phyloP scores from a whole-genome alignment of 2,329 filamentous ascomycete species.

The Pseudovirgaria hyperparasitica region DNA sequence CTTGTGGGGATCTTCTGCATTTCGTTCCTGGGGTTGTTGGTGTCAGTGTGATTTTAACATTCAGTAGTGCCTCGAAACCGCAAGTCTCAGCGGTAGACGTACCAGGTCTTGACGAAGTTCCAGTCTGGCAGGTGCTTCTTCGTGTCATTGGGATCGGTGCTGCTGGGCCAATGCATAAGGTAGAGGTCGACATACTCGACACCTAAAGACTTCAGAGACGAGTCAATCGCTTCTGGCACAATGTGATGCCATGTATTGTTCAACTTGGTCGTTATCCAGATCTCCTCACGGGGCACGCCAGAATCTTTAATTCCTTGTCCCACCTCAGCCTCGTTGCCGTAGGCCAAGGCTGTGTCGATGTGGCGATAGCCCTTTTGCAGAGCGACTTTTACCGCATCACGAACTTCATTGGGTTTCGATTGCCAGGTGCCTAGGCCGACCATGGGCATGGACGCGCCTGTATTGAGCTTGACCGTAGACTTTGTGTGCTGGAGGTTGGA shows the following conservation, averaged over 20 bases:
- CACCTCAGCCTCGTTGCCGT: constrained; percentile 66
- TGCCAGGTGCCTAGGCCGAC: constrained; percentile 72
- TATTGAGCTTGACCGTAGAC: constrained; percentile 36
- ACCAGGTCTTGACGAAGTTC: constrained; percentile 71
- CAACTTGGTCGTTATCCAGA: constrained; percentile 73
- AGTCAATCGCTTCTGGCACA: constrained; percentile 47
- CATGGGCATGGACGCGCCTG: constrained; percentile 57
- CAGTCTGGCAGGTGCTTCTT: constrained; percentile 63
- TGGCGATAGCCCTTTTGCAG: constrained; percentile 59
- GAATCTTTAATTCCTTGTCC: constrained; percentile 57
- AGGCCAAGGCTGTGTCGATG: constrained; percentile 65
- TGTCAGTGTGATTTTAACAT: neutral
- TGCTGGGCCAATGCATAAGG: constrained; percentile 56
- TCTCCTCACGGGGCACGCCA: constrained; percentile 50
- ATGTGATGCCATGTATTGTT: constrained; percentile 66
- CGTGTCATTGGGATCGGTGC: constrained; percentile 46
- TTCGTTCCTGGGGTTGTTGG: constrained; percentile 35
- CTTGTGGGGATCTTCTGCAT: constrained; percentile 56
- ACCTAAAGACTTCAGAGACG: constrained; percentile 49
- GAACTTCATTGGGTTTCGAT: constrained; percentile 55
- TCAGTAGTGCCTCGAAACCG: constrained; percentile 2
- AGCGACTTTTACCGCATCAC: constrained; percentile 57
- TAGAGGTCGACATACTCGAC: constrained; percentile 58
- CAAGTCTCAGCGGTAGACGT: neutral
- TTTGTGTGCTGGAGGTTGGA: constrained; percentile 18